Conservation (phyloP, 805 yeast genomes). For the Ogataea siamensis region DNA sequence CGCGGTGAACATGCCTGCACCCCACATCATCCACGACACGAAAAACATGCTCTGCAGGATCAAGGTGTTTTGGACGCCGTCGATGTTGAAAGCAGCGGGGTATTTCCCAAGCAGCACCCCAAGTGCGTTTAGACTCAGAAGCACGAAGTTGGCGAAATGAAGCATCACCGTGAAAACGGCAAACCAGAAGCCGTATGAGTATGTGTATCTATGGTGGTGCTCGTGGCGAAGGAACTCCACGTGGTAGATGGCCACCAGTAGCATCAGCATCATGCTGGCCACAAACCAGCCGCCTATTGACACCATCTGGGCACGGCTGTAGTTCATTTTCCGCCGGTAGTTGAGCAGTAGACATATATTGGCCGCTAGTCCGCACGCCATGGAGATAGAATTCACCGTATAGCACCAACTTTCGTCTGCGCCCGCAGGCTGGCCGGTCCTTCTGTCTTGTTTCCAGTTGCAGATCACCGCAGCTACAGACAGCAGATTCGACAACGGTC, state of each 20-base stretch:
- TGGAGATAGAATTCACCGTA: constrained; percentile 58
- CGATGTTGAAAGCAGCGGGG: constrained; percentile 68
- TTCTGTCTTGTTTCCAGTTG: constrained; percentile 50
- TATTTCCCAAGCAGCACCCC: constrained; percentile 62
- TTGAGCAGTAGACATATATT: constrained; percentile 70
- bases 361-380: constrained; percentile 63
- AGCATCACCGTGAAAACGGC: constrained; percentile 64
- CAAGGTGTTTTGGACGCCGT: constrained; percentile 64
- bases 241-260: constrained; percentile 40
- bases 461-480: constrained; percentile 71
- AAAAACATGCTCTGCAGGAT: constrained; percentile 69
- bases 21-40: constrained; percentile 69
- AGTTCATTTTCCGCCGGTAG: constrained; percentile 56
- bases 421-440: constrained; percentile 11
- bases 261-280: constrained; percentile 54
- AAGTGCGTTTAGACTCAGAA: constrained; percentile 54
- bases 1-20: constrained; percentile 56
- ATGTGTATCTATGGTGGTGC: constrained; percentile 19
- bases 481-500: constrained; percentile 74
- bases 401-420: constrained; percentile 46
- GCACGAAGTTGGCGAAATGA: constrained; percentile 55
- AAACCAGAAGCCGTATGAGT: constrained; percentile 75
- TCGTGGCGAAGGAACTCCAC: constrained; percentile 22
- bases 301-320: constrained; percentile 57
- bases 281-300: constrained; percentile 64